Evolutionary conservation across 208 protist genomes (phyloP), one percentile per base, ranked within the genome.

Genomic region (Endotrypanum monterogeii): DNA sequence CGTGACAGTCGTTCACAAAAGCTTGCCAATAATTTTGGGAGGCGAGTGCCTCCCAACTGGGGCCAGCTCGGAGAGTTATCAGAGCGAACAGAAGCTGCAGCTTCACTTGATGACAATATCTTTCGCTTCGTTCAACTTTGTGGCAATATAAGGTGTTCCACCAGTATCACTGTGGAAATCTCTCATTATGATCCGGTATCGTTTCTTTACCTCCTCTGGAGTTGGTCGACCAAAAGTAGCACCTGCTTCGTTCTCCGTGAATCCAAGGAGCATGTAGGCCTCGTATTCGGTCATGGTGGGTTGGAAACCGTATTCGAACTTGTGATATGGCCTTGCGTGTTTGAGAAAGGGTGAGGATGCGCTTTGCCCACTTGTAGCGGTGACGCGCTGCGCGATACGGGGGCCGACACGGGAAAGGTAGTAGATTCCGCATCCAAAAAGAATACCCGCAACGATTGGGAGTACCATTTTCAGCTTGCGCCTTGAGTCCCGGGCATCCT

Each of bases 41-140:
- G 28, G 56, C 35, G 18, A 11, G 16, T 28, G 20, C 18, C 35
- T 28, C 35, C 1, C 25, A 8, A 63, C 18, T n/a, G 35, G 30
- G 7, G 0, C 1, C 35, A 63, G 2, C 58, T 23, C 25, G 44
- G 39, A 5, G 11, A n/a, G 16, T 0, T 1, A 32, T 71, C 14
- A 63, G 39, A 1, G 8, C 16, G 20, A 30, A 16, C 58, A 25
- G 7, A 25, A 66, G n/a, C 25, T 2, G 23, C 76, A 35, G 3
- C n/a, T 82, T 72, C 51, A 86, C 48, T 80, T 80, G 12, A 81
- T 79, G 7, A 96, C 73, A 16, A 85, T 60, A 67, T 93, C 84
- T 69, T 84, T 85, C 0, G 92, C 92, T 66, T 97, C 89, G 69
- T 95, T 97, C n/a, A 97, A 76, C 74, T 95, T 95, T 12, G 74